A percentile compares a stretch with the other conserved stretches of the same genome.
Conservation (phyloP, 1,284 basidiomycete species). For the Cryptococcus sp. region DNA sequence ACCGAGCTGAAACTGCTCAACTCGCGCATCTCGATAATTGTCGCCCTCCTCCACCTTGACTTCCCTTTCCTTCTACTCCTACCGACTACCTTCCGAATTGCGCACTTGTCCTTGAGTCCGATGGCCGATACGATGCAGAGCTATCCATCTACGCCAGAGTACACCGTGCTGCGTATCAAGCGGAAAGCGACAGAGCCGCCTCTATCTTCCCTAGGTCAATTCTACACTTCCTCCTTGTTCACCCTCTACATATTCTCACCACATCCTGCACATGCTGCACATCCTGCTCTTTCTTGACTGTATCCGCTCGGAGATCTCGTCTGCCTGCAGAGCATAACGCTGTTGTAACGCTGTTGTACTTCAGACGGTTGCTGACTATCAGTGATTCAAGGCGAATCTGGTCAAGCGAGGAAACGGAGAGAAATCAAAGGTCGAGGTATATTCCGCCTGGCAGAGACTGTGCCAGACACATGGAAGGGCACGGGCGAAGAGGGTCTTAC, state of each 20-base stretch:
- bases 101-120: too few species aligned
- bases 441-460: slow-evolving; percentile 47
- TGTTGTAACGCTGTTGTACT: too few species aligned
- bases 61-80: too few species aligned
- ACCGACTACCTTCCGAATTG: too few species aligned
- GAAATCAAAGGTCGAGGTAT: slow-evolving; percentile 33
- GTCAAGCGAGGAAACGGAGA: slow-evolving; percentile 21
- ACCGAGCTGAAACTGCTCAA: too few species aligned
- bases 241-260: neutral
- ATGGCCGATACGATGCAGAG: too few species aligned
- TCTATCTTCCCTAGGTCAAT: slow-evolving; percentile 41
- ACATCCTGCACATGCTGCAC: too few species aligned
- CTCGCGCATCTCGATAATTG: too few species aligned
- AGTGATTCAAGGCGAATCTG: slow-evolving; percentile 41
- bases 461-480: slow-evolving; percentile 44
- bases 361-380: neutral
- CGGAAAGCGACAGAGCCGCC: slow-evolving; percentile 46
- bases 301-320: too few species aligned
- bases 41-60: too few species aligned
- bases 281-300: too few species aligned
- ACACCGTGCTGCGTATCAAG: slow-evolving; percentile 47
- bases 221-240: neutral
- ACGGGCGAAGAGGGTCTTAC: slow-evolving; percentile 37
- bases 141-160: slow-evolving; percentile 4
- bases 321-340: too few species aligned